phyloP scores from a whole-genome alignment of 2,329 filamentous ascomycete genomes.

The Alternaria sp. region DNA sequence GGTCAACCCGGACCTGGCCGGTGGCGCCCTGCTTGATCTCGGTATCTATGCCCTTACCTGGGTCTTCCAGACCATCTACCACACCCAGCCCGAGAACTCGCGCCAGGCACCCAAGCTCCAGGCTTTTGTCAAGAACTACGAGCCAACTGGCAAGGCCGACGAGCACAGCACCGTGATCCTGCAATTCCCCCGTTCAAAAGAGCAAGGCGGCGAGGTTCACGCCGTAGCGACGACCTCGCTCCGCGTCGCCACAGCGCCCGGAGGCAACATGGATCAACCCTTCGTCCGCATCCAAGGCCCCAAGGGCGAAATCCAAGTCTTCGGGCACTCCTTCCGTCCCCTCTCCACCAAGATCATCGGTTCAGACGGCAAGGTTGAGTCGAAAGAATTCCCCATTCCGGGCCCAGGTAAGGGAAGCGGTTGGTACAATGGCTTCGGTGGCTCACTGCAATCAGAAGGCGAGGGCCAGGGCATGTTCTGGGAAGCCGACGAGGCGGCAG shows the following conservation, averaged over 20 bases:
- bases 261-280: conserved; percentile 63
- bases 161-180: conserved; percentile 80
- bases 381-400: conserved; percentile 54
- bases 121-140: conserved; percentile 72
- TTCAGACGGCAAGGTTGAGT: conserved; percentile 55
- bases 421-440: conserved; percentile 57
- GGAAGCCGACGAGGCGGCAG: conserved; percentile 81
- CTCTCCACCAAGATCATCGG: conserved; percentile 68
- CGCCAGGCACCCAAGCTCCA: conserved; percentile 73
- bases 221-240: conserved; percentile 67
- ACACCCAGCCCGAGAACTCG: conserved; percentile 68
- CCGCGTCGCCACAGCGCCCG: conserved; percentile 59
- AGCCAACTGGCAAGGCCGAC: conserved; percentile 74
- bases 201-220: conserved; percentile 64
- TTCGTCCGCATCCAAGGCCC: conserved; percentile 81
- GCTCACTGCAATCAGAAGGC: conserved; percentile 55
- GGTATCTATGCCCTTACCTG: conserved; percentile 90
- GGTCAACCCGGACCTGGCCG: conserved; percentile 82
- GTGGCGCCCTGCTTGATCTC: conserved; percentile 81
- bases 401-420: conserved; percentile 56
- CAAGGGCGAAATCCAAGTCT: conserved; percentile 81
- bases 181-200: conserved; percentile 69
- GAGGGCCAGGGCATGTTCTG: conserved; percentile 86
- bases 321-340: conserved; percentile 73
- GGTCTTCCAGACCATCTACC: conserved; percentile 89